Evolutionary conservation across 352 stramenopile species (phyloP), one percentile per base, ranked within the genome.

Genomic region (Globisporangium nodosum): DNA sequence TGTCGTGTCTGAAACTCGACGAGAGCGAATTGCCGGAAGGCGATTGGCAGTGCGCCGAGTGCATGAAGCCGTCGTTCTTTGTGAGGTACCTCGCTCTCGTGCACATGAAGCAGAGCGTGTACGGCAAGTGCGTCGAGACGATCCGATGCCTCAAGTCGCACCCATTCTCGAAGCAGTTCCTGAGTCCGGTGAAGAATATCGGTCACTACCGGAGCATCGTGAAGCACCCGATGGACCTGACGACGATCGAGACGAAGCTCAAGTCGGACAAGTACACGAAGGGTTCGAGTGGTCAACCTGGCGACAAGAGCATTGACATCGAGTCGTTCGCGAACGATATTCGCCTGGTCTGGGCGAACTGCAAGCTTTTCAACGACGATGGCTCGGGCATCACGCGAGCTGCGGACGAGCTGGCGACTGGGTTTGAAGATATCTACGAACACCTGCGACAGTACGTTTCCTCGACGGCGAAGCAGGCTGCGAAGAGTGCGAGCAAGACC

Each of bases 281-380:
- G 31, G 43, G 55, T 5, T 65, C 58, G 5, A 56, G 35, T 30
- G 65, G 62, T 18, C 55, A 50, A 39, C 50, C 45, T 3, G 59
- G 56, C 20, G 74, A 69, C 0, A 84, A 85, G 58, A 64, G 56
- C 18, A 33, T 78, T n/a, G 70, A 90, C 63, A 57, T 73, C 0
- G 67, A 70, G 21, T 69, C 70, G 30, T 90, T 94, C 58, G 78
- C 81, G 1, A 67, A 88, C 31, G 84, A 94, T 51, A 70, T 94
- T 58, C 81, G 78, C n/a, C 73, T 90, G 3, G 82, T 94, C 45
- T 94, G 84, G 84, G 64, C 72, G 15, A 94, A 94, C 60, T 94
- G 84, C 73, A 88, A 88, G 58, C 61, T 88, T 16, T 94, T 91
- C 50, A 94, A 94, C 60, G 84, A 94, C 50, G 81, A 92, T 33